These are phyloP conservation scores for Lachnellula occidentalis DNA, from an alignment of 2,329 filamentous ascomycete species.

Conservation along the genomic window DNA sequence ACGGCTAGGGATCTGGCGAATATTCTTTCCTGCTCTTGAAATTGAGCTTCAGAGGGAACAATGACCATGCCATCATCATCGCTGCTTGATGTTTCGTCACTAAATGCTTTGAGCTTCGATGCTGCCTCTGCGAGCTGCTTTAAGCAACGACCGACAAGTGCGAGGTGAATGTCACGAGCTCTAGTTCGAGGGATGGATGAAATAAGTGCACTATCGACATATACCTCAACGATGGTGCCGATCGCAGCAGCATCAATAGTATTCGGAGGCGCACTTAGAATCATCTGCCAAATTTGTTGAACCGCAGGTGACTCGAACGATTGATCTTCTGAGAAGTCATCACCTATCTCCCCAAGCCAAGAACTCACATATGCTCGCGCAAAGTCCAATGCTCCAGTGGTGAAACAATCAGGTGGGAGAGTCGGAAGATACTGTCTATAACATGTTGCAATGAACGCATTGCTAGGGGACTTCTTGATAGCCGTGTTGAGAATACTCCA, in stretches of 20 bases:
- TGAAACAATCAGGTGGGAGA: conserved; percentile 54
- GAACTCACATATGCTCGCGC: conserved; percentile 47
- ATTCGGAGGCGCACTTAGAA: conserved; percentile 60
- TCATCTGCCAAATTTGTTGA: conserved; percentile 79
- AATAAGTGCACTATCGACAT: conserved; percentile 56
- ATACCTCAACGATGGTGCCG: conserved; percentile 66
- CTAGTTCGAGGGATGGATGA: conserved; percentile 43
- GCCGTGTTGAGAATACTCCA: conserved; percentile 61
- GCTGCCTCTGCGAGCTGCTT: conserved; percentile 62
- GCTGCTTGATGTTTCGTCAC: conserved; percentile 37
- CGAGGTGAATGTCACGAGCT: conserved; percentile 57
- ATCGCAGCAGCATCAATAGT: conserved; percentile 65
- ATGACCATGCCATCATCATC: conserved; percentile 51
- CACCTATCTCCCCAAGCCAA: conserved; percentile 42
- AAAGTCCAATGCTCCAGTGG: conserved; percentile 57
- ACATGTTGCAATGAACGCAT: conserved; percentile 51
- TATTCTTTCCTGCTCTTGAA: conserved; percentile 50
- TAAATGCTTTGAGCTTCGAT: conserved; percentile 45
- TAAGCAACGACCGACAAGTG: conserved; percentile 69
- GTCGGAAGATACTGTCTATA: conserved; percentile 51
- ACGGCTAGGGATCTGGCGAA: conserved; percentile 67
- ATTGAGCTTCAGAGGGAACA: conserved; percentile 42
- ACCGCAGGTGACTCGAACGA: conserved; percentile 47
- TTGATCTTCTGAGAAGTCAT: conserved; percentile 45
- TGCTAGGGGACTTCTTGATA: conserved; percentile 41